A percentile compares a stretch with the other conserved stretches of the same genome.
Conservation (phyloP, 164 flowering plant genomes). For the Sextonia rubra region DNA sequence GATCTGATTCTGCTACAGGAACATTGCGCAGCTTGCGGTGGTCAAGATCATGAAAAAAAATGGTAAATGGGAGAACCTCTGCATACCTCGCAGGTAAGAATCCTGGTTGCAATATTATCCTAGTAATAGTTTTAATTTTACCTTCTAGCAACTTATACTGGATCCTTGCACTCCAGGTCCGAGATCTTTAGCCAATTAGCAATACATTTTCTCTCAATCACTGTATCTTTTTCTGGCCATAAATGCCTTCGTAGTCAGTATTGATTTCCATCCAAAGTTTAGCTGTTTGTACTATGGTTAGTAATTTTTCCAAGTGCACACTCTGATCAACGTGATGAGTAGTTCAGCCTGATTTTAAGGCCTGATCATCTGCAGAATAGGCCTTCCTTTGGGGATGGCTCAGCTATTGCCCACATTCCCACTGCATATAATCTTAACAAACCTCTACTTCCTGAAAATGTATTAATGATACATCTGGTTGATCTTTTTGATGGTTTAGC, state of each 20-base stretch:
- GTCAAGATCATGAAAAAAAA: slow-evolving; percentile 52
- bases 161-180: neutral
- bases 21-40: slow-evolving; percentile 50
- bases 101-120: neutral
- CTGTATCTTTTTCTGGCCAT: neutral
- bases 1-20: slow-evolving; percentile 26
- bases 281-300: neutral
- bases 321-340: neutral
- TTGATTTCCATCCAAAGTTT: neutral
- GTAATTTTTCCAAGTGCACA: no score
- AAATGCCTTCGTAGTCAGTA: neutral
- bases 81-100: slow-evolving; percentile 48
- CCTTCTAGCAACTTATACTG: neutral
- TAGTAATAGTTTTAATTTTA: no score
- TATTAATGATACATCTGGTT: neutral
- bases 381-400: neutral
- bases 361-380: neutral
- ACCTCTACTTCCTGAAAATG: neutral
- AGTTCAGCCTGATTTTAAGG: neutral
- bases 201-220: neutral
- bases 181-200: neutral
- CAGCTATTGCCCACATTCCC: neutral
- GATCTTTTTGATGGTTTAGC: neutral
- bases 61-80: slow-evolving; percentile 64
- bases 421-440: neutral